Conservation (phyloP, 805 yeast species). For the Candida schatavii region DNA sequence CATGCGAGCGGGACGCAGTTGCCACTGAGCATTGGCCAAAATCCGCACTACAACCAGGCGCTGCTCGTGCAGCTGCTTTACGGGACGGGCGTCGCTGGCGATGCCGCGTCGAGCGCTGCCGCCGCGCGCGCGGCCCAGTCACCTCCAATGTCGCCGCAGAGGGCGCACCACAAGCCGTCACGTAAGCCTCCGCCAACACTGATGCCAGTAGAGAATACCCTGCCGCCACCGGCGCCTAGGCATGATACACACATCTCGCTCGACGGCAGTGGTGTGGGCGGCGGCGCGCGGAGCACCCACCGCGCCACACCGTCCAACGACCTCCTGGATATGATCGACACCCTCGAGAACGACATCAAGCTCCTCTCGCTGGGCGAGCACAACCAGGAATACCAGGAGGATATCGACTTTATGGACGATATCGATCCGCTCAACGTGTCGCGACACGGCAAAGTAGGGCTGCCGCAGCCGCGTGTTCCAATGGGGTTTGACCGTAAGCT, state of each 20-base stretch:
- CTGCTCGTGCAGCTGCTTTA: background rate
- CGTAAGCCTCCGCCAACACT: conserved; percentile 1
- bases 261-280: too few species aligned
- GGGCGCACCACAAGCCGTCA: background rate
- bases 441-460: background rate
- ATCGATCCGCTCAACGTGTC: background rate
- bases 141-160: too few species aligned
- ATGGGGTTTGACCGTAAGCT: background rate
- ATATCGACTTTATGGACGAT: conserved; percentile 1
- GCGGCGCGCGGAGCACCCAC: too few species aligned
- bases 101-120: too few species aligned
- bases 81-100: background rate
- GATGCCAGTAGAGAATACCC: too few species aligned
- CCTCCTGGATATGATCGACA: conserved; percentile 2
- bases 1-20: background rate
- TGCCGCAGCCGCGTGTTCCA: background rate
- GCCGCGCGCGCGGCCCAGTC: background rate
- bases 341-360: conserved; percentile 2
- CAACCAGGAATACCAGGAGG: conserved; percentile 2
- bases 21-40: background rate
- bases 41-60: background rate
- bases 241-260: too few species aligned
- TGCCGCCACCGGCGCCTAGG: background rate
- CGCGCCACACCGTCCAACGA: background rate
- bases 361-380: conserved; percentile 3